Evolutionary conservation across 495 filamentous ascomycete species (phyloP).

Genomic region (Xanthoparmelia taractica): DNA sequence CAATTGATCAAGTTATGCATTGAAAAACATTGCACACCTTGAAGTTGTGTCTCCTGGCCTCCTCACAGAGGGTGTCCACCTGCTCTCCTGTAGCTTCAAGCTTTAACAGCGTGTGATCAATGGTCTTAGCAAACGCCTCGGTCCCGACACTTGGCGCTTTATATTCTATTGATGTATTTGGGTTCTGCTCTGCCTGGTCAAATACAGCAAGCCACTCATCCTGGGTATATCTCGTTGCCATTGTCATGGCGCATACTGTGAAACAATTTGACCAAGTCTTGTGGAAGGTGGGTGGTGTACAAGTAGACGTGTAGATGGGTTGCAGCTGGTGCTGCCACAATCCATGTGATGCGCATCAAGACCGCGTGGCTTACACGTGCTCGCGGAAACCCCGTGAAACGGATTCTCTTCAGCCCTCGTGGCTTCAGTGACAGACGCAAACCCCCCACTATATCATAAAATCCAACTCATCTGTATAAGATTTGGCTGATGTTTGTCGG

Average conservation of each 20-base stretch:
- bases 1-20: not conserved
- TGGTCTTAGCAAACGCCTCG: slow-evolving; percentile 31
- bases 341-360: not conserved
- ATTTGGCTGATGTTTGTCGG: not conserved
- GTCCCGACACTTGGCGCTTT: slow-evolving; percentile 19
- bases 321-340: not conserved
- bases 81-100: slow-evolving; percentile 45
- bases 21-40: slow-evolving; percentile 35
- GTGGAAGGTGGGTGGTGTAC: not conserved
- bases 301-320: not conserved
- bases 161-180: slow-evolving; percentile 4
- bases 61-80: slow-evolving; percentile 55
- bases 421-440: not conserved
- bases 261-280: not conserved
- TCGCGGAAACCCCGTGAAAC: not conserved
- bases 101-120: slow-evolving; percentile 62
- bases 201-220: slow-evolving; percentile 21
- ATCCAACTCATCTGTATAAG: too few relatives aligned
- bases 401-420: not conserved
- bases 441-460: too few relatives aligned
- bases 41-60: slow-evolving; percentile 53
- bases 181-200: slow-evolving; percentile 8
- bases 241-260: not conserved
- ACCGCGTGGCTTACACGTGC: not conserved
- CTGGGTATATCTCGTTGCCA: slow-evolving; percentile 20